Base-by-base conservation (phyloP, 1,284 basidiomycete species). In the Blastosporella zonata region DNA sequence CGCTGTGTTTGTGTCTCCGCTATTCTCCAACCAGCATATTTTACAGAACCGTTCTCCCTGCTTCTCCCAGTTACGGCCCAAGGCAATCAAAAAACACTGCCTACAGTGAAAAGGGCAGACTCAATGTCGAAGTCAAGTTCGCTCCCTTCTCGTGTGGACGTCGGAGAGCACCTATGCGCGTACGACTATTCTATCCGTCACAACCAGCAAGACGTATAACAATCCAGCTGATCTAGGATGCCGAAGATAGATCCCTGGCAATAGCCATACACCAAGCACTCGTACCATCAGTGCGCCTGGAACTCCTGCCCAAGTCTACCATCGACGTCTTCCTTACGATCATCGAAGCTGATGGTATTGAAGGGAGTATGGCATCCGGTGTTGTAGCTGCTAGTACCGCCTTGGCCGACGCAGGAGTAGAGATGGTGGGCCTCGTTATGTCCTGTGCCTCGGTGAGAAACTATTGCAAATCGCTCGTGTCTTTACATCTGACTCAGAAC, bases 51-150 rank as follows among this genome's bases (percentile, higher is more conserved):
- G 25, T 31, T 7, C 43, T 46, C 55, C 43, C 45, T 49, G 31
- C 47, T 49, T 50, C 23, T 17, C 20, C 31, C 55, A 96, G 93
- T 5, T 97, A 97, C 67, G 96, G 96, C 0, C 97, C 96, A 7
- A 82, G 94, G 48, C 95, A 94, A 61, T 82, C 88, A 21, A 91
- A 88, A 74, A 82, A 77, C 54, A 71, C 79, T 43, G 67, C 81
- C 1, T 98, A 93, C 66, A 90, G 79, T 53, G 90, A 96, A 55
- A 86, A 84, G 54, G 96, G 95, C 0, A 82, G 82, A 50, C 70
- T 99, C 49, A 97, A 94, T 54, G 90, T 99, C 2, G 94, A 98
- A 67, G 90, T 97, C 53, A 97, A 98, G 68, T 97, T 96, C 63
- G 82, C 96, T 1, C 96, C 97, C 0, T 99, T 97, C 66, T 90